Evolutionary conservation across 495 filamentous ascomycete genomes (phyloP).

Genomic region (Penicillium verhagenii): DNA sequence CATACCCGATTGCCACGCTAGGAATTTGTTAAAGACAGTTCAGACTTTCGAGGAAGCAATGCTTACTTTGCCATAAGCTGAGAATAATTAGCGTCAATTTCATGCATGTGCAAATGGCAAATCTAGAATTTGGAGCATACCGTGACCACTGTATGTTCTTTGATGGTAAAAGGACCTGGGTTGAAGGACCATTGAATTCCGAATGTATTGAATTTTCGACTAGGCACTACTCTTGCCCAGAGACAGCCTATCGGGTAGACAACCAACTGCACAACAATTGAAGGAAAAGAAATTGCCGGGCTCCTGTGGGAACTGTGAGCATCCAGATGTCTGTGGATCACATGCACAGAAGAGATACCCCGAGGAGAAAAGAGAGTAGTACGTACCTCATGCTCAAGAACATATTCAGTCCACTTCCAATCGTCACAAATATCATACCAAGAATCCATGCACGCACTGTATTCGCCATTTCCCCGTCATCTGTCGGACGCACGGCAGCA

Average conservation of each 20-base stretch:
- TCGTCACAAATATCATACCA: slow-evolving; percentile 18
- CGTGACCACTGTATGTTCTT: slow-evolving; percentile 66
- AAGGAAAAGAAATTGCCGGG: slow-evolving; percentile 52
- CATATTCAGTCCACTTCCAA: slow-evolving; percentile 24
- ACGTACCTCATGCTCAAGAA: slow-evolving; percentile 24
- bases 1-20: slow-evolving; percentile 23
- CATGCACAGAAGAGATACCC: too few relatives aligned
- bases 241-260: slow-evolving; percentile 61
- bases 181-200: slow-evolving; percentile 57
- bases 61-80: slow-evolving; percentile 26
- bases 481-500: slow-evolving; percentile 20
- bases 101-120: too few relatives aligned
- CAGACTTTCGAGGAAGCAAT: neutral
- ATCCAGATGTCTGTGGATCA: too few relatives aligned
- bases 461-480: slow-evolving; percentile 19
- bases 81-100: neutral
- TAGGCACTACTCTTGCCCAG: slow-evolving; percentile 48
- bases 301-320: slow-evolving; percentile 5
- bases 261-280: slow-evolving; percentile 61
- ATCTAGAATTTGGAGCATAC: slow-evolving; percentile 43
- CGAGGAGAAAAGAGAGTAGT: neutral
- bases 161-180: slow-evolving; percentile 66
- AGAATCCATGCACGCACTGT: slow-evolving; percentile 21
- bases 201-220: slow-evolving; percentile 47
- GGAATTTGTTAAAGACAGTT: slow-evolving; percentile 12